Evolutionary conservation across 306 rosid species (phyloP).

Genomic region (Cicer cuneatum): DNA sequence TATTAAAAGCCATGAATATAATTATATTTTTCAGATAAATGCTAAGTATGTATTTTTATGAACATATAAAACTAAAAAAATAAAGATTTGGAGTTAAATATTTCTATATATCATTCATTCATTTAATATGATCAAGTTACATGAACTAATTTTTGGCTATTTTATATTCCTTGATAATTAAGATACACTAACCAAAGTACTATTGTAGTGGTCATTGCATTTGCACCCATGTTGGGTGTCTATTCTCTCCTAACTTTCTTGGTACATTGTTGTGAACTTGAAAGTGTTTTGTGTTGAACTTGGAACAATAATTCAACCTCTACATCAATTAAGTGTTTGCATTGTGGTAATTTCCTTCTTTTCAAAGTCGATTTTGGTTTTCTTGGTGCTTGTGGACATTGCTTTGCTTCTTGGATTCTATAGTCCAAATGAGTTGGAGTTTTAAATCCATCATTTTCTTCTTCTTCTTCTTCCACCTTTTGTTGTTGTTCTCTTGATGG

Average conservation of each 20-base stretch:
- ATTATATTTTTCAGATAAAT: too few relatives aligned
- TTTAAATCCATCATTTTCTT: constrained; percentile 61
- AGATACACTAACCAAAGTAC: constrained; percentile 28
- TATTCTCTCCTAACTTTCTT: constrained; percentile 52
- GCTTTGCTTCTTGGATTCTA: constrained; percentile 51
- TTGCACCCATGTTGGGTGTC: background rate
- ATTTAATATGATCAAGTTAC: background rate
- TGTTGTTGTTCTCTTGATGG: background rate
- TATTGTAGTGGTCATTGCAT: background rate
- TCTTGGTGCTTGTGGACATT: constrained; percentile 69
- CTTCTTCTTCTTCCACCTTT: background rate
- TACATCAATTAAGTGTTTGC: constrained; percentile 43
- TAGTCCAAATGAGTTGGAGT: constrained; percentile 62
- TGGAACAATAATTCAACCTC: constrained; percentile 50
- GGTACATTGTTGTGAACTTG: constrained; percentile 29
- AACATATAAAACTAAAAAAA: background rate
- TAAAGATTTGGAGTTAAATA: background rate
- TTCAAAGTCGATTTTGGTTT: constrained; percentile 49
- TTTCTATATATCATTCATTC: background rate
- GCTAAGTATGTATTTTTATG: too few relatives aligned
- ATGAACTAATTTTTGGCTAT: background rate
- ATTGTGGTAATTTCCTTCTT: constrained; percentile 40
- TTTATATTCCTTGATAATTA: background rate
- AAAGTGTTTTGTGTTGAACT: constrained; percentile 25
- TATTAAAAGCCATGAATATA: too few relatives aligned